Conservation (phyloP, 768 basidiomycete genomes). For the Fistulinella prunicolor region DNA sequence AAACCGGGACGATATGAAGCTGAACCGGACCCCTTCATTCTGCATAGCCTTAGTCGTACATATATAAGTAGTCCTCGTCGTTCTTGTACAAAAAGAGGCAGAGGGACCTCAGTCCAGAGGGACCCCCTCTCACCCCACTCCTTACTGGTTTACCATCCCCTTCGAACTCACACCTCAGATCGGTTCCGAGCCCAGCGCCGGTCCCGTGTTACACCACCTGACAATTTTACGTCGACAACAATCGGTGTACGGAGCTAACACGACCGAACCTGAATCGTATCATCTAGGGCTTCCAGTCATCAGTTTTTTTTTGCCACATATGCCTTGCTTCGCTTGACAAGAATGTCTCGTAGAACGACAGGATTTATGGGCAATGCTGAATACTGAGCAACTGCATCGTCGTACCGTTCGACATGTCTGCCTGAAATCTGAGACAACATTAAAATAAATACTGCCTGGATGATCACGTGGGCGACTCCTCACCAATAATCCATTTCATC, state of each 20-base stretch:
- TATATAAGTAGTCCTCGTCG: too few species aligned
- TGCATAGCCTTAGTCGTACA: too few species aligned
- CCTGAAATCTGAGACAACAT: not conserved
- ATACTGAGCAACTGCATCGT: not conserved
- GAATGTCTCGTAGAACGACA: not conserved
- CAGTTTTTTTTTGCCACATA: not conserved
- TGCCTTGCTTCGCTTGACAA: not conserved
- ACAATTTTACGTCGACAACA: not conserved
- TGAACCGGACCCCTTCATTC: too few species aligned
- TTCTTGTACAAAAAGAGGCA: too few species aligned
- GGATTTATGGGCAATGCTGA: not conserved
- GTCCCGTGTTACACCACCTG: too few species aligned
- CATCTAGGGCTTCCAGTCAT: not conserved
- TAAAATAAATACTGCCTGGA: too few species aligned
- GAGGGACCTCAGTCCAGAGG: too few species aligned
- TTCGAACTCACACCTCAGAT: too few species aligned
- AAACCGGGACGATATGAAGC: too few species aligned
- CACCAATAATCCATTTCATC: conserved; percentile 1
- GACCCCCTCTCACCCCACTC: too few species aligned
- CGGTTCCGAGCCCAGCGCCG: too few species aligned
- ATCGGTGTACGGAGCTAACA: not conserved
- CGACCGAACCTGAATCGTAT: not conserved
- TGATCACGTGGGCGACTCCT: not conserved
- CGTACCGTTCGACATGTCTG: not conserved
- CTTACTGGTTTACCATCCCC: too few species aligned